Conservation (phyloP, 1,284 basidiomycete species). For the Trichosporon ovoides region DNA sequence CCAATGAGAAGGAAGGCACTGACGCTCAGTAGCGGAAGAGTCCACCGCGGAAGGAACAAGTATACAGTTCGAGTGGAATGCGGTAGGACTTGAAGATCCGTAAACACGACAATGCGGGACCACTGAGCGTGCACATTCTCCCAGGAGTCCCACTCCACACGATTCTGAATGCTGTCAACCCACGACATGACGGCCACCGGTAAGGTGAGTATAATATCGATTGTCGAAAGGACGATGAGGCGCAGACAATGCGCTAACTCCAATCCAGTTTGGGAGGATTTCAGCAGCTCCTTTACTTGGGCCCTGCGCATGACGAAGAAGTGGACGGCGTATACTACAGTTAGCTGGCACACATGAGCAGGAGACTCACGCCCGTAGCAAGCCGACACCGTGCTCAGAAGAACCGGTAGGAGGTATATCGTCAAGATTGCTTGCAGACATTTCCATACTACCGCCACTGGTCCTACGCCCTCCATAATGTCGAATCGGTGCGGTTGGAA, state of each 20-base stretch:
- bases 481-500: conserved; percentile 41
- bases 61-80: background rate
- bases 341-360: background rate
- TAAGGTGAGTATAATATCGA: conserved; percentile 43
- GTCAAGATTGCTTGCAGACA: conserved; percentile 25
- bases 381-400: conserved; percentile 22
- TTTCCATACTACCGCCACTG: conserved; percentile 17
- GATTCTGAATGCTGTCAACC: conserved; percentile 9
- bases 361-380: conserved; percentile 34
- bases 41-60: conserved; percentile 19
- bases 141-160: conserved; percentile 40
- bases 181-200: conserved; percentile 24
- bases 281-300: conserved; percentile 45
- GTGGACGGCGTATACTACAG: conserved; percentile 39
- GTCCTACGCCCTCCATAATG: conserved; percentile 38
- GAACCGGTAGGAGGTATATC: conserved; percentile 22
- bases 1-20: conserved; percentile 50
- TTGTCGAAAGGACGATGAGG: conserved; percentile 56
- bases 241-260: conserved; percentile 58
- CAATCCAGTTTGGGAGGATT: conserved; percentile 45
- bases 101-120: conserved; percentile 21
- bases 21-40: conserved; percentile 31
- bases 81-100: conserved; percentile 1
- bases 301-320: conserved; percentile 27
- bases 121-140: conserved; percentile 37